Conservation (phyloP, 2,329 filamentous ascomycete species). For the Knoxdaviesia proteae region DNA sequence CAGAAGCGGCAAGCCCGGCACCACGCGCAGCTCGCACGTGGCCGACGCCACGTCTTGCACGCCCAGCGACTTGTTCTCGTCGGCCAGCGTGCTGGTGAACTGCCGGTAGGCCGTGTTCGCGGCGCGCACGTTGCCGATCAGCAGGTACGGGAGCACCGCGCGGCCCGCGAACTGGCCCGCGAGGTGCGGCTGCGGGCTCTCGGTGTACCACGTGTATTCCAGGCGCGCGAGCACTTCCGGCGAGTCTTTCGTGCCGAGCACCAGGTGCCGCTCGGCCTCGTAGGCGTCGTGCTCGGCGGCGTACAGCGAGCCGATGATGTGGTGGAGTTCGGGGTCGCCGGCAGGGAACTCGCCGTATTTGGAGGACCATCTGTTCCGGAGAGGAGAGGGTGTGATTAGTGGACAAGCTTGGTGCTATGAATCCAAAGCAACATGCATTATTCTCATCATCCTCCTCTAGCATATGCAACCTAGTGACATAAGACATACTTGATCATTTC, state of each 20-base stretch:
- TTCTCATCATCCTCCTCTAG: background rate
- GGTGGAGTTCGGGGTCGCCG: conserved; percentile 85
- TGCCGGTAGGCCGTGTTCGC: conserved; percentile 66
- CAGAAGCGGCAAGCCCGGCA: conserved; percentile 77
- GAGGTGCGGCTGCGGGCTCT: conserved; percentile 61
- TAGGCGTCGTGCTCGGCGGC: conserved; percentile 87
- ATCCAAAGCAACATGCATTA: too few species aligned
- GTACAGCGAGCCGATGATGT: conserved; percentile 71
- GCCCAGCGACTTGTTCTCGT: conserved; percentile 30
- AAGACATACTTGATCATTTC: conserved; percentile 54
- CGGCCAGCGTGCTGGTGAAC: conserved; percentile 20
- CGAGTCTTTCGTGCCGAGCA: conserved; percentile 77
- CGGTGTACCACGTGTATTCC: conserved; percentile 85
- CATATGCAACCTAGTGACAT: background rate
- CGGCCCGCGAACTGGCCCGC: conserved; percentile 73
- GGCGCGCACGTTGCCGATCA: conserved; percentile 74
- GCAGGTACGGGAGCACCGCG: conserved; percentile 73
- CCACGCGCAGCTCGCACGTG: conserved; percentile 56
- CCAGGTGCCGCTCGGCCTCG: conserved; percentile 78
- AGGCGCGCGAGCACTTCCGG: conserved; percentile 59
- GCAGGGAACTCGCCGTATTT: conserved; percentile 73
- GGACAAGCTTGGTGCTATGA: too few species aligned
- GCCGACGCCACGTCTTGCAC: conserved; percentile 65
- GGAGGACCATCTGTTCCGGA: conserved; percentile 46
- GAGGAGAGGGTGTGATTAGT: background rate